These are phyloP conservation scores for Chaetoceros muelleri DNA, from an alignment of 108 stramenopile genomes.

Conservation along the genomic window DNA sequence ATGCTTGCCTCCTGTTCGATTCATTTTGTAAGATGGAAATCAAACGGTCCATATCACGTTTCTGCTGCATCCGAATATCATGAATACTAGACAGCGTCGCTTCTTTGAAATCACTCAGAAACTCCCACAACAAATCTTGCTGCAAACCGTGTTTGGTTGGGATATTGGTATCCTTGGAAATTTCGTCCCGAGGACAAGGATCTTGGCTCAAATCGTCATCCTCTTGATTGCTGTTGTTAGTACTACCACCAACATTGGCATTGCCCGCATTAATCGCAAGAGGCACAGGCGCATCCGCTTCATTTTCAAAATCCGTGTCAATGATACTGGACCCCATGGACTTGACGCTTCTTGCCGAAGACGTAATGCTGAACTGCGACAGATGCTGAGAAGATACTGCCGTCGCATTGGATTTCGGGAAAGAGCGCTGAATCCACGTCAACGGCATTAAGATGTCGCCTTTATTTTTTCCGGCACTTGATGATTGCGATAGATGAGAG, in stretches of 20 bases:
- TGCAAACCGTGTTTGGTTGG: neutral
- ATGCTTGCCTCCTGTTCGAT: constrained; percentile 24
- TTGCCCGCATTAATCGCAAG: neutral
- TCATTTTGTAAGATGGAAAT: constrained; percentile 30
- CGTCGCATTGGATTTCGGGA: too few species aligned
- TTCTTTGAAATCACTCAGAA: neutral
- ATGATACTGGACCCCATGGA: neutral
- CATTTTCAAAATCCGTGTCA: neutral
- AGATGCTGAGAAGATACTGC: too few species aligned
- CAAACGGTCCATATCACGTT: constrained; percentile 5
- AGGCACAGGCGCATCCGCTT: neutral
- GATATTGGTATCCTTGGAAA: neutral
- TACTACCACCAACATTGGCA: too few species aligned
- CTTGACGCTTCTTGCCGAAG: neutral
- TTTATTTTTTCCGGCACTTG: too few species aligned
- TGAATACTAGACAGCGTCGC: neutral
- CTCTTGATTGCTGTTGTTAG: too few species aligned
- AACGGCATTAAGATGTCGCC: too few species aligned
- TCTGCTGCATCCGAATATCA: neutral
- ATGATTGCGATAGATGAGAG: neutral
- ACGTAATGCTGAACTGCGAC: neutral
- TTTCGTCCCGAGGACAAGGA: too few species aligned
- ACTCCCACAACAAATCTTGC: neutral
- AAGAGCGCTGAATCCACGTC: too few species aligned
- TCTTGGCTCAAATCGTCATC: neutral